Percentiles rank a stretch among this genome's conserved stretches.
Conservation (phyloP, 1,139 yeast genomes). For the Candida frijolesensis region DNA sequence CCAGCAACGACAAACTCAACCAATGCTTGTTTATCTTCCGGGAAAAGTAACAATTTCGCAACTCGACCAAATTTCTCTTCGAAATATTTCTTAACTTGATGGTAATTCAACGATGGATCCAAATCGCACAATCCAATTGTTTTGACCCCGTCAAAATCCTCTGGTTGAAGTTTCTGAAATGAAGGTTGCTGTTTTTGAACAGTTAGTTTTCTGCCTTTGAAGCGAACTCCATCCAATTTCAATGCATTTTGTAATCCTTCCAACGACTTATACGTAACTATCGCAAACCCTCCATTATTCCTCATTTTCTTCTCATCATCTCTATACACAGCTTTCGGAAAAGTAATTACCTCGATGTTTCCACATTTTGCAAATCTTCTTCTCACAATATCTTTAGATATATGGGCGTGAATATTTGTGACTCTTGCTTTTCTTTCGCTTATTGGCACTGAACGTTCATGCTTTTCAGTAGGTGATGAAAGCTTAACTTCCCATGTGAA, state of each 20-base stretch:
- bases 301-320: constrained; percentile 26
- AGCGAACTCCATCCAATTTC: constrained; percentile 30
- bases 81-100: constrained; percentile 40
- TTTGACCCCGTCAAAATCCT: constrained; percentile 29
- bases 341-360: constrained; percentile 47
- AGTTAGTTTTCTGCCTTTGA: constrained; percentile 46
- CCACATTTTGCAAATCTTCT: constrained; percentile 31
- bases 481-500: constrained; percentile 54
- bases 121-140: constrained; percentile 49
- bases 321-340: constrained; percentile 41
- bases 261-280: constrained; percentile 44
- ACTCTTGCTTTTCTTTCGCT: constrained; percentile 48
- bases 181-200: constrained; percentile 37
- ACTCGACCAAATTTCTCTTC: constrained; percentile 38
- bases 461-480: constrained; percentile 38
- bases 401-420: constrained; percentile 68
- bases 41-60: constrained; percentile 44
- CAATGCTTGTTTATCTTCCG: constrained; percentile 53
- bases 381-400: constrained; percentile 29
- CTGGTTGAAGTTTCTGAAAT: constrained; percentile 14
- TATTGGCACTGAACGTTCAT: constrained; percentile 16
- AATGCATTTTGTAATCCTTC: constrained; percentile 47
- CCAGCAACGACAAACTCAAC: constrained; percentile 50
- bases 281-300: constrained; percentile 58
- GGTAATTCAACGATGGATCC: constrained; percentile 46